Evolutionary conservation across 2,329 filamentous ascomycete genomes (phyloP), one percentile per base, ranked within the genome.

Genomic region (Aspergillus aculeatinus): DNA sequence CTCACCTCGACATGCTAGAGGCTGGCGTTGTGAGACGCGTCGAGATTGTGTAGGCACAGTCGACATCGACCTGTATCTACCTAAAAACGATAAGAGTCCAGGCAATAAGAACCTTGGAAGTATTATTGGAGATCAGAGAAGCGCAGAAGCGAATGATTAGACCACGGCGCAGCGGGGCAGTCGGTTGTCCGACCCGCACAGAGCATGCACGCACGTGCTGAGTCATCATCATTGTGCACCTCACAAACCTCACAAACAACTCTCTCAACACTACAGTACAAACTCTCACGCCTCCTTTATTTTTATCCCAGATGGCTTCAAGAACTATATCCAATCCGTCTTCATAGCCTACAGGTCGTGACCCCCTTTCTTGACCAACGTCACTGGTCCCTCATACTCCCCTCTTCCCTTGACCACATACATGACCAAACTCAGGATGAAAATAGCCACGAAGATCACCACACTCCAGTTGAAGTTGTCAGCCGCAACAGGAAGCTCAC

Each of bases 391-490:
- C 52, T 62, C 59, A 62, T 79, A 78, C 7, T 69, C 56, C 35
- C 67, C 63, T 58, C 65, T 69, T 3, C 70, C 76, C 60, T 73
- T 68, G n/a, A 73, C 50, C 19, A 70, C 11, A 66, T 78, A 79
- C 62, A 79, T 79, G 4, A 71, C 64, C 3, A 73, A 65, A 3
- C 77, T 75, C 35, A 80, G 71, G 7, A 77, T 52, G 60, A 81
- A 74, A 5, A 77, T 71, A 2, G 70, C 73, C 47, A 65, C 68
- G 56, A 81, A 81, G 42, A 83, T 76, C 4, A 81, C 72, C 19
- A 74, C 66, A 27, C 76, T 77, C 80, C 80, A 85, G 68, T 85
- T 85, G 69, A 83, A 81, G 10, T 74, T 77, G 4, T 66, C 68
- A 3, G 72, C 64, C 0, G 72, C 76, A 0, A 81, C 74, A 0